Evolutionary conservation across 148 eudicot species (phyloP).

Genomic region (Gaultheria prostrata): DNA sequence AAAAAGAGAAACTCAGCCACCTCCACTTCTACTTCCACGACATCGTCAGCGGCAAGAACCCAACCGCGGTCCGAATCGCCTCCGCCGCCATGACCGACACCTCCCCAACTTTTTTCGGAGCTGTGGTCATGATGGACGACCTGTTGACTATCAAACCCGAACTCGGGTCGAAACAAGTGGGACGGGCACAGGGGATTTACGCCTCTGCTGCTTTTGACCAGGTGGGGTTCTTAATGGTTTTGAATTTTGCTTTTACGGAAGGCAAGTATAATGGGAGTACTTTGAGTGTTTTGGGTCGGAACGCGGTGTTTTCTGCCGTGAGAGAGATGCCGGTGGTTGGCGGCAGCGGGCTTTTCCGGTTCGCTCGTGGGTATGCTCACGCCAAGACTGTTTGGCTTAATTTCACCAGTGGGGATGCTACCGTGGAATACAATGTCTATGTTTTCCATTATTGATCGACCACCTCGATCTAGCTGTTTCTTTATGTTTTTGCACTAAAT

Average conservation of each 20-base stretch:
- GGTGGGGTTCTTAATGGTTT: slow-evolving; percentile 22
- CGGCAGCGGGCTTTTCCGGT: slow-evolving; percentile 28
- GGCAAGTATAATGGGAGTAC: slow-evolving; percentile 32
- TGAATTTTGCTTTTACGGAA: slow-evolving; percentile 24
- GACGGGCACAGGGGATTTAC: slow-evolving; percentile 31
- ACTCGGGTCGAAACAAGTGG: slow-evolving; percentile 17
- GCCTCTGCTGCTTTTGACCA: slow-evolving; percentile 14
- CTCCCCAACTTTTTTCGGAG: slow-evolving; percentile 15
- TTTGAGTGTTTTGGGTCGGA: slow-evolving; percentile 25
- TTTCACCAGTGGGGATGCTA: slow-evolving; percentile 20
- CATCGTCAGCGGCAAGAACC: slow-evolving; percentile 30
- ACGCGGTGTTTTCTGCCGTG: slow-evolving; percentile 10
- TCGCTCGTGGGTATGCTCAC: slow-evolving; percentile 28
- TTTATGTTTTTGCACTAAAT: too few relatives aligned
- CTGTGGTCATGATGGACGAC: slow-evolving; percentile 23
- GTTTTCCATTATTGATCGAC: slow-evolving; percentile 30
- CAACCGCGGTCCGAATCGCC: slow-evolving; percentile 31
- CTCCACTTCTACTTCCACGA: slow-evolving; percentile 51
- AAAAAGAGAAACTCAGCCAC: slow-evolving; percentile 38
- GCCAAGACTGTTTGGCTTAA: slow-evolving; percentile 19
- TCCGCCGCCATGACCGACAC: slow-evolving; percentile 14
- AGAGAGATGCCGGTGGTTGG: slow-evolving; percentile 35
- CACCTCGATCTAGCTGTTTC: background rate
- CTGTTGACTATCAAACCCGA: slow-evolving; percentile 14
- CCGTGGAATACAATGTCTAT: slow-evolving; percentile 28